A percentile compares a stretch with the other conserved stretches of the same genome.
phyloP scores from a whole-genome alignment of 257 asterid genomes.

The Ophiorrhiza pumila region DNA sequence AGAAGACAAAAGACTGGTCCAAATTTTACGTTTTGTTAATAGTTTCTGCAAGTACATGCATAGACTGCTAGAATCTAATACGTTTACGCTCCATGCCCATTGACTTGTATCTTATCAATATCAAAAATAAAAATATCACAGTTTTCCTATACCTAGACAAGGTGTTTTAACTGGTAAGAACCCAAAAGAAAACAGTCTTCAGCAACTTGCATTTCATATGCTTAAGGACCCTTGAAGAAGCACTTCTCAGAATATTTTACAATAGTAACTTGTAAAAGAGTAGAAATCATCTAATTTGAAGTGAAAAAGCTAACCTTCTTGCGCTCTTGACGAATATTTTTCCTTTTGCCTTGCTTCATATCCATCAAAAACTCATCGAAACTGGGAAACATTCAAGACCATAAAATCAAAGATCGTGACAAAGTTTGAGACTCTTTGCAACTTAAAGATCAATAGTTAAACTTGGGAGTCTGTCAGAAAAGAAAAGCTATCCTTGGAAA shows the following conservation, averaged over 20 bases:
- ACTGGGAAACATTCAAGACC: slow-evolving; percentile 36
- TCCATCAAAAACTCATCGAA: slow-evolving; percentile 98
- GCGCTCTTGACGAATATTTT: slow-evolving; percentile 97
- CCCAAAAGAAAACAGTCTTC: neutral
- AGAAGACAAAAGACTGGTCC: no score
- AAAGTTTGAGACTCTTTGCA: neutral
- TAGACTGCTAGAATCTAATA: no score
- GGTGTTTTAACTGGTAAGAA: no score
- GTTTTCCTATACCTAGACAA: no score
- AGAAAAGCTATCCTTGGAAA: neutral
- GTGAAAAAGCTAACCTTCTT: slow-evolving; percentile 57
- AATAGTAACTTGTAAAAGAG: neutral
- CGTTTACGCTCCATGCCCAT: no score
- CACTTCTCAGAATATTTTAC: neutral
- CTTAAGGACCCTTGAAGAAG: neutral
- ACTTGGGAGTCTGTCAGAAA: neutral
- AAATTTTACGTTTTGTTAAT: no score
- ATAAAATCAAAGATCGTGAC: slow-evolving; percentile 12
- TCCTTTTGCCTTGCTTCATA: slow-evolving; percentile 93
- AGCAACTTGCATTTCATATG: neutral
- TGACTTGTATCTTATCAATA: no score
- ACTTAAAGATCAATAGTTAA: neutral
- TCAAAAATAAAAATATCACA: no score
- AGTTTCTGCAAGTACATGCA: no score
- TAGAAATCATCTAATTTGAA: neutral